Conservation (phyloP, 2,329 filamentous ascomycete species). For the Fusarium domesticum region DNA sequence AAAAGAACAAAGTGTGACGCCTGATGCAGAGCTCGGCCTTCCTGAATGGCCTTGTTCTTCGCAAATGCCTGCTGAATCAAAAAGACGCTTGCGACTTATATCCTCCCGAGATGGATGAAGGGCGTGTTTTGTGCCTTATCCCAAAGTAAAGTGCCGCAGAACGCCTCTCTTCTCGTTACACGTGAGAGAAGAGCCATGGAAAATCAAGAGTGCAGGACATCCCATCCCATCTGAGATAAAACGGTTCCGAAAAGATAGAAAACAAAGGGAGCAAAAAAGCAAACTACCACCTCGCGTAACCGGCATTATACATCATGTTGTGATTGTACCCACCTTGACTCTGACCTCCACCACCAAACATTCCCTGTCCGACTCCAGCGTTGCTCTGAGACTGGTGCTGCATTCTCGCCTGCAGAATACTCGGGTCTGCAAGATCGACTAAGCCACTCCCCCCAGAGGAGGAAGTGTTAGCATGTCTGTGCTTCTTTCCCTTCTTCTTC, state of each 20-base stretch:
- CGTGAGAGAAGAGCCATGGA: conserved; percentile 17
- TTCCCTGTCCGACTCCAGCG: conserved; percentile 80
- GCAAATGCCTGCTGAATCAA: conserved; percentile 35
- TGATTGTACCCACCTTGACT: conserved; percentile 93
- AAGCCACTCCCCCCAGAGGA: conserved; percentile 98
- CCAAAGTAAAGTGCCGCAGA: conserved; percentile 27
- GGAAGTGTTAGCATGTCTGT: conserved; percentile 99
- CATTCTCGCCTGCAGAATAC: conserved; percentile 97
- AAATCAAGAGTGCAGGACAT: conserved; percentile 25
- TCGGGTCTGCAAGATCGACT: conserved; percentile 99
- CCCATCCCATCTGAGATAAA: conserved; percentile 14
- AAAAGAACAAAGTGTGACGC: conserved; percentile 31
- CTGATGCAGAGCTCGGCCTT: conserved; percentile 31
- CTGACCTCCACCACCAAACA: conserved; percentile 84
- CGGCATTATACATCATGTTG: conserved; percentile 77
- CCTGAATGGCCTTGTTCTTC: conserved; percentile 28
- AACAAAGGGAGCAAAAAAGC: conserved; percentile 13
- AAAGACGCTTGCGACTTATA: conserved; percentile 30
- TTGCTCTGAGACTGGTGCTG: conserved; percentile 82
- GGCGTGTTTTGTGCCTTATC: conserved; percentile 18
- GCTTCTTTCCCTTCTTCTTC: conserved; percentile 99
- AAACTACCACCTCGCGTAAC: conserved; percentile 65
- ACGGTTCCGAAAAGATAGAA: conserved; percentile 13
- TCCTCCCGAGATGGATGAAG: conserved; percentile 28
- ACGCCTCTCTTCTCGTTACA: conserved; percentile 27